Percentiles rank a stretch among this genome's conserved stretches.
Evolutionary conservation across 148 eudicot genomes (phyloP).

Genomic region (Chenopodium berlandieri): DNA sequence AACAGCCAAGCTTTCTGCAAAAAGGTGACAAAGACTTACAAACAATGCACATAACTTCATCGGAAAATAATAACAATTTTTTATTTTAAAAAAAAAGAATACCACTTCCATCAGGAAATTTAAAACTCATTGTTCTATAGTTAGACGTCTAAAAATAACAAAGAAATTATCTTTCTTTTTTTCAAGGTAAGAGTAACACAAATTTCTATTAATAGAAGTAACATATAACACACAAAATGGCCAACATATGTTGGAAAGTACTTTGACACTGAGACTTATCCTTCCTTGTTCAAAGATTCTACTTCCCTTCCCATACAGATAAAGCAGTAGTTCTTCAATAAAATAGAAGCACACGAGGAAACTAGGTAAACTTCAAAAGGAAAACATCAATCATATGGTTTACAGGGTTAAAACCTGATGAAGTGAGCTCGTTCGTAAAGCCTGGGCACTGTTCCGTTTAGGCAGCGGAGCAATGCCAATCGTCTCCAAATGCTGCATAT

Average conservation of each 20-base stretch:
- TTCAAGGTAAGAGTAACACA: background rate
- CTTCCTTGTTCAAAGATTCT: background rate
- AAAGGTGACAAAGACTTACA: constrained; percentile 10
- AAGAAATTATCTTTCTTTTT: background rate
- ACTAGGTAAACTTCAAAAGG: background rate
- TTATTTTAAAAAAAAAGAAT: background rate
- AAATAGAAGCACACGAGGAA: background rate
- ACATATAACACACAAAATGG: no score
- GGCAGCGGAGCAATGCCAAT: constrained; percentile 86
- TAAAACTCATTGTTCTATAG: background rate
- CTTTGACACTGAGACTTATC: background rate
- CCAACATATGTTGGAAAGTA: no score
- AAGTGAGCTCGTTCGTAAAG: constrained; percentile 87
- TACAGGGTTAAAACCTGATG: constrained; percentile 63
- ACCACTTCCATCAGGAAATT: background rate
- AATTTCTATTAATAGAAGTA: no score
- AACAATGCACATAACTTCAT: background rate
- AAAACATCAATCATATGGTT: background rate
- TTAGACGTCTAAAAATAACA: background rate
- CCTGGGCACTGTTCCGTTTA: constrained; percentile 67
- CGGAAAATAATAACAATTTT: no score
- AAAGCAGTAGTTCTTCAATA: no score
- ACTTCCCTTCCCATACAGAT: no score
- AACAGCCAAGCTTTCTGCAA: constrained; percentile 91
- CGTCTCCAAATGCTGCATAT: constrained; percentile 71